phyloP scores from a whole-genome alignment of 139 green algal species.

The Tetraselmis chui region DNA sequence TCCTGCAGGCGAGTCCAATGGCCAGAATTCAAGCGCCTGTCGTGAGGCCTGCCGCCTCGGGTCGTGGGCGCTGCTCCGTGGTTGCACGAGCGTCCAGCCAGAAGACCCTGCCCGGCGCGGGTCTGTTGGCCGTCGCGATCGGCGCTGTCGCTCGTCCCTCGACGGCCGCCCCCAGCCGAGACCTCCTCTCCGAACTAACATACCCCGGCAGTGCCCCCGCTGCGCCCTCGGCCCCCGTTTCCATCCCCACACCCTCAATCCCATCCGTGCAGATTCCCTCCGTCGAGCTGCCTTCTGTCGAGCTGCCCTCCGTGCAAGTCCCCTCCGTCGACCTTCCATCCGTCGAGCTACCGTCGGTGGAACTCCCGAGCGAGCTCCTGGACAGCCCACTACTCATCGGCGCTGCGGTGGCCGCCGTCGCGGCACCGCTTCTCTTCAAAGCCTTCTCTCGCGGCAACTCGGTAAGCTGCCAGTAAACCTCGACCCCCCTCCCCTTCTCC shows the following conservation, averaged over 20 bases:
- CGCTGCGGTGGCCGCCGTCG: constrained; percentile 6
- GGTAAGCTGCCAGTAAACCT: no score
- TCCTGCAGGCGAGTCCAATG: no score
- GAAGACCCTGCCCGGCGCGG: no score
- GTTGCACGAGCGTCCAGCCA: not conserved
- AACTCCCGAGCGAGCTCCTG: constrained; percentile 9
- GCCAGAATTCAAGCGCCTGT: not conserved
- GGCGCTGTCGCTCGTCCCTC: no score
- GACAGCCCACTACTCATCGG: constrained; percentile 21
- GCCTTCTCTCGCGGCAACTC: not conserved
- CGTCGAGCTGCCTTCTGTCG: constrained; percentile 15
- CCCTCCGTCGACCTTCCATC: constrained; percentile 11
- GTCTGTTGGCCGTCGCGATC: not conserved
- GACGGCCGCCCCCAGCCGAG: not conserved
- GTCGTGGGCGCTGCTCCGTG: not conserved
- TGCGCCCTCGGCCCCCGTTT: no score
- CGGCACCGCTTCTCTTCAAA: constrained; percentile 16
- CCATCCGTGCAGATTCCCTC: not conserved
- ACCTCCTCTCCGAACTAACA: not conserved
- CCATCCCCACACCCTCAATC: not conserved
- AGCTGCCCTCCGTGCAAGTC: not conserved
- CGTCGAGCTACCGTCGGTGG: constrained; percentile 10
- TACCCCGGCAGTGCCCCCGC: not conserved
- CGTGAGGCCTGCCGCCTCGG: not conserved
- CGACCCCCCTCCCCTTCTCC: no score